These are phyloP conservation scores for Hawksworthiomyces lignivorus DNA, from an alignment of 2,329 filamentous ascomycete genomes.

Conservation along the genomic window DNA sequence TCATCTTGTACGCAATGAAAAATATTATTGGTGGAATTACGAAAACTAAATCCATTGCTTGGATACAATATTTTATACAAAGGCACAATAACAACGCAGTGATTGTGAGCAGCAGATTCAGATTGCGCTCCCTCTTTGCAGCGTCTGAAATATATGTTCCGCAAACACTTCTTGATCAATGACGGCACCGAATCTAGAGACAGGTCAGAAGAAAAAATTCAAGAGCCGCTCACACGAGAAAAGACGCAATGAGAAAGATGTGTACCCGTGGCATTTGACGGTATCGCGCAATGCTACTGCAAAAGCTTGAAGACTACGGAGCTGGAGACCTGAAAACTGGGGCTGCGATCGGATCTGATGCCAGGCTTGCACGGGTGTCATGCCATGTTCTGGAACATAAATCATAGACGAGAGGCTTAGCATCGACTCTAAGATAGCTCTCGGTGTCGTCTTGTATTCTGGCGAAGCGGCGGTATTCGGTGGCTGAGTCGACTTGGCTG, in stretches of 20 bases:
- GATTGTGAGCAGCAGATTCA: too few relatives aligned
- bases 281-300: constrained; percentile 1
- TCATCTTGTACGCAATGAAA: too few relatives aligned
- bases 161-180: constrained; percentile 1
- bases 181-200: constrained; percentile 4
- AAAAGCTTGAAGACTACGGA: constrained; percentile 1
- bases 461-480: not conserved
- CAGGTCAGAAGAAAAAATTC: not conserved
- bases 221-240: too few relatives aligned
- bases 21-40: too few relatives aligned
- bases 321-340: not conserved
- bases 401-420: constrained; percentile 4
- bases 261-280: constrained; percentile 8
- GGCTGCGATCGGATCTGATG: constrained; percentile 5
- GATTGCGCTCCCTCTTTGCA: too few relatives aligned
- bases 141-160: not conserved
- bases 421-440: constrained; percentile 5
- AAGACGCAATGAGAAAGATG: not conserved
- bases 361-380: constrained; percentile 13
- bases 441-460: not conserved
- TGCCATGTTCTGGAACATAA: not conserved
- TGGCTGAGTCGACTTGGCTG: too few relatives aligned
- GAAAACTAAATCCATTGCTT: too few relatives aligned
- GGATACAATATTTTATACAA: too few relatives aligned
- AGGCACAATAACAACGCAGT: too few relatives aligned